Conservation (phyloP, 768 basidiomycete genomes). For the Calvatia gigantea region DNA sequence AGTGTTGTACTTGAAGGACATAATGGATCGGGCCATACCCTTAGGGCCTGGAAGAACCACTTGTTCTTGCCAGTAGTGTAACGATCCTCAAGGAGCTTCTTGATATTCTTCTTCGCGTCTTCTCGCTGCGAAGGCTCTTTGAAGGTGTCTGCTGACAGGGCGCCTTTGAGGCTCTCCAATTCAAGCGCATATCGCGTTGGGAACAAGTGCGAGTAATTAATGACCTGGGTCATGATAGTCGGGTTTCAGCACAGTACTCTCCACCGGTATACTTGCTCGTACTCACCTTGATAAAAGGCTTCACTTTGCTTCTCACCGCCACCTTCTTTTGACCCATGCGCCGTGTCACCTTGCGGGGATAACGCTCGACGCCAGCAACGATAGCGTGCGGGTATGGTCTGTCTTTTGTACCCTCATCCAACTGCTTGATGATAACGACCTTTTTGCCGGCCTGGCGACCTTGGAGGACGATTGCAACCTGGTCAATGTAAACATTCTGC, state of each 20-base stretch:
- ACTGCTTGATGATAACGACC: constrained; percentile 97
- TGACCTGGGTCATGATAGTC: constrained; percentile 43
- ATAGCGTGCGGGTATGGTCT: constrained; percentile 97
- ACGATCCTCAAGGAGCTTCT: constrained; percentile 95
- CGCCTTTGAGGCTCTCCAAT: constrained; percentile 90
- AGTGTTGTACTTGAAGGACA: neutral
- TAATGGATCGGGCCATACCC: constrained; percentile 41
- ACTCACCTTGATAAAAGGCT: constrained; percentile 98
- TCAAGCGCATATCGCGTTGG: constrained; percentile 98
- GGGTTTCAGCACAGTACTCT: neutral
- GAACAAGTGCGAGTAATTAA: constrained; percentile 99
- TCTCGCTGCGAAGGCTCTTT: constrained; percentile 96
- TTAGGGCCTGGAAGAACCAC: constrained; percentile 92
- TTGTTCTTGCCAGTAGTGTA: constrained; percentile 94
- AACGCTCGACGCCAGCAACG: constrained; percentile 97
- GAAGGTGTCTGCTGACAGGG: constrained; percentile 85
- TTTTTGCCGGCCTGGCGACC: constrained; percentile 99
- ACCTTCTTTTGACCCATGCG: constrained; percentile 97
- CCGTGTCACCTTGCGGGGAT: constrained; percentile 96
- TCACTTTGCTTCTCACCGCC: constrained; percentile 90
- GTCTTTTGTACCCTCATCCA: constrained; percentile 96
- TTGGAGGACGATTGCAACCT: constrained; percentile 97
- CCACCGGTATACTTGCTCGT: neutral
- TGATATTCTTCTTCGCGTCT: constrained; percentile 92
- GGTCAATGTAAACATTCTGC: neutral